Conservation (phyloP, 768 basidiomycete genomes). For the Scleroderma citrinum region DNA sequence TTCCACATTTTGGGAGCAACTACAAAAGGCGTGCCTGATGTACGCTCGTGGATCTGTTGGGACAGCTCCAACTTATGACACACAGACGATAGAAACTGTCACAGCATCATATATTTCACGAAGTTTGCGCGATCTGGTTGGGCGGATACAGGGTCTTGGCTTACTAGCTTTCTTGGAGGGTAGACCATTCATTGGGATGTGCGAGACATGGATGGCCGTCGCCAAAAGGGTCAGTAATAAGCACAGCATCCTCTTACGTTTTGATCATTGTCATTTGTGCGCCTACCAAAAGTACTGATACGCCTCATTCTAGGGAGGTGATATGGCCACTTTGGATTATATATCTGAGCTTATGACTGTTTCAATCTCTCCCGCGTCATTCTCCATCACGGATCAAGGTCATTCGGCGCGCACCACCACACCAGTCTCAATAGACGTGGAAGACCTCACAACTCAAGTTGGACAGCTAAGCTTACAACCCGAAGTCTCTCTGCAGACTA, state of each 20-base stretch:
- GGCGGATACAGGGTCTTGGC: slow-evolving; percentile 33
- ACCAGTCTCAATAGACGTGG: slow-evolving; percentile 10
- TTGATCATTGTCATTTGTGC: not conserved
- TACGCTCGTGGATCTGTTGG: slow-evolving; percentile 14
- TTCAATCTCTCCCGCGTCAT: no score
- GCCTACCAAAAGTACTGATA: not conserved
- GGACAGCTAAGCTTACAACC: slow-evolving; percentile 14
- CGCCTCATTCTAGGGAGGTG: slow-evolving; percentile 36
- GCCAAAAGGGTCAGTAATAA: slow-evolving; percentile 50
- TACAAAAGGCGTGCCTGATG: slow-evolving; percentile 41
- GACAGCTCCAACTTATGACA: slow-evolving; percentile 5
- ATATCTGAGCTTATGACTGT: slow-evolving; percentile 38
- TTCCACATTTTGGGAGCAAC: slow-evolving; percentile 68
- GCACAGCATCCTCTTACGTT: not conserved
- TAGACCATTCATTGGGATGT: slow-evolving; percentile 52
- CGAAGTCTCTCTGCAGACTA: slow-evolving; percentile 1
- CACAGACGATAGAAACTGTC: slow-evolving; percentile 21
- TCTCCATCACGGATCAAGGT: not conserved
- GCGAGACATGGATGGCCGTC: slow-evolving; percentile 67
- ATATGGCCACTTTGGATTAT: slow-evolving; percentile 41
- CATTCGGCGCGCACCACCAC: not conserved
- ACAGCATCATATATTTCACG: slow-evolving; percentile 34
- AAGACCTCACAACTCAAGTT: slow-evolving; percentile 13
- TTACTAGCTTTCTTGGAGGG: slow-evolving; percentile 40
- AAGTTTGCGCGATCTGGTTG: slow-evolving; percentile 41